Evolutionary conservation across 2,329 filamentous ascomycete genomes (phyloP), one percentile per base, ranked within the genome.

Genomic region (Nigrospora sphaerica): DNA sequence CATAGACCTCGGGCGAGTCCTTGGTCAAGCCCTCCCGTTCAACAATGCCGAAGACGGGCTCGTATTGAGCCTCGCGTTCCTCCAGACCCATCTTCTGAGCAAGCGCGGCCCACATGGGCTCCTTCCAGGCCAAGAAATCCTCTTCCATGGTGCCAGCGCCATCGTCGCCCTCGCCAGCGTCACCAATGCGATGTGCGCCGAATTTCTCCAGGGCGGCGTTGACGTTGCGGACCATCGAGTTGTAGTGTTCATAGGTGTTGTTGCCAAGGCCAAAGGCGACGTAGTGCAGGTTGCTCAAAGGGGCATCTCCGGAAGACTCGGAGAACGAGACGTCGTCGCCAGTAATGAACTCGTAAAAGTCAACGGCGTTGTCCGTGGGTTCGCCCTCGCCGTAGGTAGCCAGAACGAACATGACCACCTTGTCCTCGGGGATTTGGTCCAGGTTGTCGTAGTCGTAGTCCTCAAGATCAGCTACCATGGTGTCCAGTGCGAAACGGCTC

Each of bases 211-310:
- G 73, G 51, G 83, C 83, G 65, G 86, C 83, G 70, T 93, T 83
- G 48, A 97, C 85, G 53, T 92, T 88, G 65, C 92, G 89, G 50
- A 98, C 91, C 89, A 98, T 95, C 44, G 86, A 86, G 73, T 98
- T 98, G 78, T 96, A 98, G 75, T 98, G 93, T 65, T 98, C 93
- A 65, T 98, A 98, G 28, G 93, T 97, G 75, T 97, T 98, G 77
- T 98, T 98, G 56, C 93, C 93, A 35, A 98, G 82, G 61, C 93
- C 93, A 60, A 98, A 98, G 47, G 90, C 80, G 61, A 98, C 90
- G 63, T 91, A 98, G 66, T 91, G 92, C 62, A 98, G 79, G 60
- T 88, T 91, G 44, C 72, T 75, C 46, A 98, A 80, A 42, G 92
- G 80, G 51, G 85, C 31, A 14, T 32, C 78, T 18, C 92, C 86